Evolutionary conservation across 2,329 filamentous ascomycete species (phyloP).

Genomic region (Passalora sequoiae): DNA sequence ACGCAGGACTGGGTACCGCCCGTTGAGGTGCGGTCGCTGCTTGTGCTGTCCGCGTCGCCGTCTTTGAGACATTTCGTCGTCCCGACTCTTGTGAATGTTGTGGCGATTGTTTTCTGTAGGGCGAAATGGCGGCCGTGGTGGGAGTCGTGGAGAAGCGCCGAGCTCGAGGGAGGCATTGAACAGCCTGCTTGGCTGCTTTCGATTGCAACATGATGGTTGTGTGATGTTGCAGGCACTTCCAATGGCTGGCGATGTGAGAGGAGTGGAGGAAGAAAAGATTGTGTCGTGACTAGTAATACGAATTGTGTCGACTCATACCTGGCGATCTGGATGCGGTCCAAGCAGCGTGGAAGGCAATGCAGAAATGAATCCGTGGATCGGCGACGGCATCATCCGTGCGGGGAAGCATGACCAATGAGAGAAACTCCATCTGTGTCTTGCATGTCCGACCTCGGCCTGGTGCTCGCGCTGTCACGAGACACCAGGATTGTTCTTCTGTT

Average conservation of each 20-base stretch:
- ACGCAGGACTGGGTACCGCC: conserved; percentile 44
- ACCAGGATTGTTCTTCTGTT: background rate
- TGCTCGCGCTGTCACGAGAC: background rate
- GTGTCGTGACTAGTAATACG: no score
- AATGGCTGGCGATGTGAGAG: background rate
- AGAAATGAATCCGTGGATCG: background rate
- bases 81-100: conserved; percentile 16
- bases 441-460: no score
- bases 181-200: conserved; percentile 33
- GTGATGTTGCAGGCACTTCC: conserved; percentile 16
- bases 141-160: conserved; percentile 43
- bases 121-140: conserved; percentile 40
- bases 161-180: conserved; percentile 36
- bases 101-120: conserved; percentile 32
- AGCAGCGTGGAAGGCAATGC: background rate
- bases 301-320: no score
- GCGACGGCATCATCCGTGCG: background rate
- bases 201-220: conserved; percentile 32
- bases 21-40: conserved; percentile 38
- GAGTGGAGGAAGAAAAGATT: background rate
- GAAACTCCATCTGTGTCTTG: background rate
- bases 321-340: no score
- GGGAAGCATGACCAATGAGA: conserved; percentile 1
- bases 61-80: conserved; percentile 36
- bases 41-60: conserved; percentile 42